These are phyloP conservation scores for Gillenia trifoliata DNA, from an alignment of 306 rosid genomes.

Conservation along the genomic window DNA sequence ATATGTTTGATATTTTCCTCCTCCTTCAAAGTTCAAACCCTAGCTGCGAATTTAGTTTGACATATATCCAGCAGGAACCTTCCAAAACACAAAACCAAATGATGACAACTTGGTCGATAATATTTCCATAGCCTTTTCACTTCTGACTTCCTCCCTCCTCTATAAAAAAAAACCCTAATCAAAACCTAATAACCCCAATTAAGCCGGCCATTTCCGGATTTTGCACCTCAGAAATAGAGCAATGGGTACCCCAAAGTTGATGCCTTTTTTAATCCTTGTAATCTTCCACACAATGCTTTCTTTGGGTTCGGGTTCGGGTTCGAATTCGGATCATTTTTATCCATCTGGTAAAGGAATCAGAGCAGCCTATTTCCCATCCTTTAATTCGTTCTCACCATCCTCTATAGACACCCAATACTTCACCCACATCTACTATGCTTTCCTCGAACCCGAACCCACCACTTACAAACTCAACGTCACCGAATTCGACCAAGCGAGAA, in stretches of 20 bases:
- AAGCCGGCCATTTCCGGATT: background rate
- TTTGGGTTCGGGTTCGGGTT: background rate
- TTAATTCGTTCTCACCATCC: constrained; percentile 34
- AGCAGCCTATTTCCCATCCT: constrained; percentile 77
- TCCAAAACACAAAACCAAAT: background rate
- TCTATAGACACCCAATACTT: constrained; percentile 48
- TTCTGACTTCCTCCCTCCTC: background rate
- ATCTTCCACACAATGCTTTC: background rate
- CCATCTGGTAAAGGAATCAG: constrained; percentile 22
- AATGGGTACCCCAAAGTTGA: background rate
- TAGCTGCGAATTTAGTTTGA: background rate
- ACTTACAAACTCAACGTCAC: constrained; percentile 40
- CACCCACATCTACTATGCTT: constrained; percentile 74
- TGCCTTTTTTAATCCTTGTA: background rate
- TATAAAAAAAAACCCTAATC: background rate
- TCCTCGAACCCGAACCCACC: constrained; percentile 38
- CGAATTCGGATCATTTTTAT: background rate
- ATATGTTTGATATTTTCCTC: constrained; percentile 12
- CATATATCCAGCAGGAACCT: background rate
- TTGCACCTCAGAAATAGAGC: background rate
- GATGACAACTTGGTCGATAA: background rate
- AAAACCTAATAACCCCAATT: background rate
- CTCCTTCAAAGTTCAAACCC: background rate
- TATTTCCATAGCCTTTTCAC: background rate
- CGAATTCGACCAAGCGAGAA: constrained; percentile 16